Percentiles rank a stretch among this genome's conserved stretches.
phyloP scores from a whole-genome alignment of 768 basidiomycete species.

The Paxillus ammoniavirescens region DNA sequence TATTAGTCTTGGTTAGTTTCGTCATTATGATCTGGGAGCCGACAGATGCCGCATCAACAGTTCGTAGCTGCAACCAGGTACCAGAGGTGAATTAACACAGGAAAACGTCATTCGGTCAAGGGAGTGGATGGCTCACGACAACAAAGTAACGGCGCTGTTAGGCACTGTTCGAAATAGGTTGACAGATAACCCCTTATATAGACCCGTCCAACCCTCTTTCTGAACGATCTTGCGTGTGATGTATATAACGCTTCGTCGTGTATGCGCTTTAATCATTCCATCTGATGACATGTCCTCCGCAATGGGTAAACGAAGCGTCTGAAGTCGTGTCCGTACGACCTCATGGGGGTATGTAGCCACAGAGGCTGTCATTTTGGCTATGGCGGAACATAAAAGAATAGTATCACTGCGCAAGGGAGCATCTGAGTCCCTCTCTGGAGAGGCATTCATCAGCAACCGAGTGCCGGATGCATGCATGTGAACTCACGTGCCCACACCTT shows the following conservation, averaged over 20 bases:
- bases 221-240: slow-evolving; percentile 69
- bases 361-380: slow-evolving; percentile 95
- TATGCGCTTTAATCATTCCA: slow-evolving; percentile 56
- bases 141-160: slow-evolving; percentile 92
- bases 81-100: slow-evolving; percentile 2
- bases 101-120: not conserved
- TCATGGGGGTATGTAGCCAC: slow-evolving; percentile 98
- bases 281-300: slow-evolving; percentile 57
- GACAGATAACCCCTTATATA: slow-evolving; percentile 93
- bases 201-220: slow-evolving; percentile 84
- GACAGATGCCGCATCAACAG: slow-evolving; percentile 34
- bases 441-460: slow-evolving; percentile 1
- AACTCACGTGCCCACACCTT: slow-evolving; percentile 83
- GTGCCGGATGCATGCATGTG: slow-evolving; percentile 10
- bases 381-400: slow-evolving; percentile 89
- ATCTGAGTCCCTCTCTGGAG: slow-evolving; percentile 29
- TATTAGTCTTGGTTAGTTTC: not conserved
- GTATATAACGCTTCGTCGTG: slow-evolving; percentile 65
- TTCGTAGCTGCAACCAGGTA: slow-evolving; percentile 23
- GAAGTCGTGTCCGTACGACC: slow-evolving; percentile 95
- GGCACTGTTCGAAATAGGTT: slow-evolving; percentile 95
- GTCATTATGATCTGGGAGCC: slow-evolving; percentile 11
- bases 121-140: slow-evolving; percentile 34
- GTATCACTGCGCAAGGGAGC: slow-evolving; percentile 36
- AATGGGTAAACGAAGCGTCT: slow-evolving; percentile 75